Evolutionary conservation across 768 basidiomycete genomes (phyloP), one percentile per base, ranked within the genome.

Genomic region (Neoboletus brunneissimus): DNA sequence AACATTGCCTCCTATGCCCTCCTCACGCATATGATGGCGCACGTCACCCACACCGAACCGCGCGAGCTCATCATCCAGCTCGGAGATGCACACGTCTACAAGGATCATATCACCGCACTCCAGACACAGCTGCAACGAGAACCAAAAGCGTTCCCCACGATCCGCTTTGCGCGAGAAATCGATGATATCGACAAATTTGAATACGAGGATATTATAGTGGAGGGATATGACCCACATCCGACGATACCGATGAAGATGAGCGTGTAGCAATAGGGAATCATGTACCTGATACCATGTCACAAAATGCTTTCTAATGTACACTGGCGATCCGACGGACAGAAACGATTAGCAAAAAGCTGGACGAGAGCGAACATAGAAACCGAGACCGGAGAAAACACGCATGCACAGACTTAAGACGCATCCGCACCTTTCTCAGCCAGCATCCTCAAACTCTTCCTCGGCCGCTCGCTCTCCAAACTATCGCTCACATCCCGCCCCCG

Each of bases 1-100:
- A 99, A 99, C 73, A 98, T 99, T 73, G 97, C 96, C 13, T 98
- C 97, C 0, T 99, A 98, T 72, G 91, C 97, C 7, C 83, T 99
- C 22, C 84, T 99, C 52, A 97, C 95, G 0, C 94, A 98, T 73
- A 94, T 99, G 91, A 84, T 99, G 60, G 95, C 96, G n/a, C 87
- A 84, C 25, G 85, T 97, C 55, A 98, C 96, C 13, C 79, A 81
- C 43, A 94, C 91, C 4, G 84, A 87, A 32, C 83, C 97, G 1
- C 86, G 89, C 70, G 95, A 97, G 70, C 84, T 99, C 53, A 80
- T 96, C 67, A 89, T 98, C 59, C 95, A 97, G 72, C 90, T 98
- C 62, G 97, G 97, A 2, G 97, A 99, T 66, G 95, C 97, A 1
- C 97, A 99, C 65, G 91, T 98, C 16, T 98, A 99, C 74, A 78